phyloP scores from a whole-genome alignment of 306 rosid species.

The Trifolium fragiferum region DNA sequence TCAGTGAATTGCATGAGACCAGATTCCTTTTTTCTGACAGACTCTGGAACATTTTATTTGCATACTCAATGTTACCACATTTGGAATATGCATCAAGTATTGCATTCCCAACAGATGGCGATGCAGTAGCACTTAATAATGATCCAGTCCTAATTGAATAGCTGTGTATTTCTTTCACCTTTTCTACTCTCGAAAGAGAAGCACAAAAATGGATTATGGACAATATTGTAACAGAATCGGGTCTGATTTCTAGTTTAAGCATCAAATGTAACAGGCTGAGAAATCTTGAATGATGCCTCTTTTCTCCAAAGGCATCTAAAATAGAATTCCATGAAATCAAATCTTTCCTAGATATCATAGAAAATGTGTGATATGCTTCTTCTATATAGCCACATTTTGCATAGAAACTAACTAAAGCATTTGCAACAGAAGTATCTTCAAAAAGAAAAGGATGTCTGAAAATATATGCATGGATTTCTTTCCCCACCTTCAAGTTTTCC shows the following conservation, averaged over 20 bases:
- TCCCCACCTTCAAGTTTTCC: slow-evolving; percentile 57
- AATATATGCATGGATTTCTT: slow-evolving; percentile 72
- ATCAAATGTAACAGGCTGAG: slow-evolving; percentile 58
- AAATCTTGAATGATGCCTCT: slow-evolving; percentile 53
- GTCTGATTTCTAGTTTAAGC: slow-evolving; percentile 61
- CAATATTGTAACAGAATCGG: slow-evolving; percentile 68
- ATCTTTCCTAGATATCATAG: slow-evolving; percentile 64
- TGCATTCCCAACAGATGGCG: slow-evolving; percentile 73
- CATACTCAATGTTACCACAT: slow-evolving; percentile 71
- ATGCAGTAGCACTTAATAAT: slow-evolving; percentile 50
- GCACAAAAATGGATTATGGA: slow-evolving; percentile 63
- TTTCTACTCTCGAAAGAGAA: slow-evolving; percentile 50
- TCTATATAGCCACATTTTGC: slow-evolving; percentile 60
- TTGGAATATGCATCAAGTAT: slow-evolving; percentile 92
- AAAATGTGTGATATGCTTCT: slow-evolving; percentile 62
- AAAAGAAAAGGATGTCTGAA: slow-evolving; percentile 55
- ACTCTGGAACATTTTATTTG: slow-evolving; percentile 59
- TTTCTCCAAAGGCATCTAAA: slow-evolving; percentile 65
- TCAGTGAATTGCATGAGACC: slow-evolving; percentile 75
- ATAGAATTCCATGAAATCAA: slow-evolving; percentile 95
- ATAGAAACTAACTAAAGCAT: slow-evolving; percentile 80
- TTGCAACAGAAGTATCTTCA: slow-evolving; percentile 64
- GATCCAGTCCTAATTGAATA: slow-evolving; percentile 68
- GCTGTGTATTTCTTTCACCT: slow-evolving; percentile 79
- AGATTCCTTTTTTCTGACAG: slow-evolving; percentile 62